Evolutionary conservation across 371 early-diverging fungal species (phyloP), one percentile per base, ranked within the genome.

Genomic region (Mucor sp.): DNA sequence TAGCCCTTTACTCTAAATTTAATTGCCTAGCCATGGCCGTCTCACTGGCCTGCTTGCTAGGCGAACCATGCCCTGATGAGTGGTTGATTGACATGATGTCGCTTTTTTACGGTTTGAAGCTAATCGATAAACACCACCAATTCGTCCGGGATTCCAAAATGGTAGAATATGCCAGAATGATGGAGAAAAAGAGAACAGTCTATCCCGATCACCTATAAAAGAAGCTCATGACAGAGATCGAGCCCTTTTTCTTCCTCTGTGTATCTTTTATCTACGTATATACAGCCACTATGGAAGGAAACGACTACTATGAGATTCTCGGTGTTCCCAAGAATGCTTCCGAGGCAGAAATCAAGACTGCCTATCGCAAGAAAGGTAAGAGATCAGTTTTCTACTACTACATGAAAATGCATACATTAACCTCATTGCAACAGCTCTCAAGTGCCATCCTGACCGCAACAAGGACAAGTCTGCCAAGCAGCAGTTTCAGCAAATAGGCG

Each of bases 231-330:
- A 8, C 6, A 2, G 27, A 27, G 53, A 15, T 27, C 15, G 4
- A 15, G 0, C 9, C 3, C 11, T 57, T 57, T 32, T 41, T 56
- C 39, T 57, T 30, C 30, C 12, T 9, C 41, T 41, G 41, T 41
- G 19, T 14, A 57, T 57, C 57, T 32, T 33, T 32, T 57, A 57
- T 35, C 12, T 6, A 30, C 6, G 2, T 30, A 6, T 30, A 50
- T 23, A 14, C 5, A 17, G 32, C 14, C 4, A 19, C 17, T 8
- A 58, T 60, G n/a, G 21, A 4, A 62, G 27, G 6, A 7, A 48
- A 91, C 76, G 95, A 96, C 64, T 93, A 92, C 75, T 98, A 97
- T 77, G 84, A 86, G 25, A 85, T 94, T 33, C 90, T 99, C 17
- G 96, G 91, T 27, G 90, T 99, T n/a, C 58, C 86, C 30, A 92